Percentiles rank a stretch among this genome's conserved stretches.
These are phyloP conservation scores for Suillus placidus DNA, from an alignment of 768 basidiomycete genomes.

Conservation along the genomic window DNA sequence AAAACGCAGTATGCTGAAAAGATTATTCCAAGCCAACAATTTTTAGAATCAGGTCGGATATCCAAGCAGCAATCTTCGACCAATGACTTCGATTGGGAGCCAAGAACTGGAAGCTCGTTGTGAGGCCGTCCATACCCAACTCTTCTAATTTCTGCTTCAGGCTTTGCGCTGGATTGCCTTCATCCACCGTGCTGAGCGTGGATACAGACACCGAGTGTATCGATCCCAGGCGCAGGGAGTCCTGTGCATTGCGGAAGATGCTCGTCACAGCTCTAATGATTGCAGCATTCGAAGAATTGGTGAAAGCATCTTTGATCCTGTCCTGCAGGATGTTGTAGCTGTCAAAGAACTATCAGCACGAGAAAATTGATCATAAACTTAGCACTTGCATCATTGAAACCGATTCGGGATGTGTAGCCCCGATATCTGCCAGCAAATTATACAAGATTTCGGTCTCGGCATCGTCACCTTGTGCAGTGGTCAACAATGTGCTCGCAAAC, in stretches of 20 bases:
- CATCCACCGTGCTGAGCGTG: conserved; percentile 66
- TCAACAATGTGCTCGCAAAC: conserved; percentile 74
- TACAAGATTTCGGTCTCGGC: conserved; percentile 82
- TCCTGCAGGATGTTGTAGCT: conserved; percentile 82
- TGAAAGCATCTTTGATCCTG: conserved; percentile 70
- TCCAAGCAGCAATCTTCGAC: conserved; percentile 74
- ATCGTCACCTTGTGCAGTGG: conserved; percentile 77
- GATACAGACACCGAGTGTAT: conserved; percentile 58
- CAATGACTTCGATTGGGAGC: conserved; percentile 55
- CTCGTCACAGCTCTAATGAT: conserved; percentile 75
- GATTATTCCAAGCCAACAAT: conserved; percentile 45
- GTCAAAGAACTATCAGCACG: conserved; percentile 11
- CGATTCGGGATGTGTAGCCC: conserved; percentile 67
- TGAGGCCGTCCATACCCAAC: conserved; percentile 72
- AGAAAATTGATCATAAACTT: conserved; percentile 6
- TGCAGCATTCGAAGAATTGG: conserved; percentile 68
- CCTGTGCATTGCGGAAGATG: conserved; percentile 72
- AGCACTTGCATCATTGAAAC: conserved; percentile 69
- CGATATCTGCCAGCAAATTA: conserved; percentile 72
- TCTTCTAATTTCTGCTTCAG: conserved; percentile 65
- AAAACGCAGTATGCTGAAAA: conserved; percentile 9
- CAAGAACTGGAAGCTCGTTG: conserved; percentile 73
- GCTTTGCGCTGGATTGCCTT: conserved; percentile 43
- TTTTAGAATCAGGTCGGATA: conserved; percentile 59
- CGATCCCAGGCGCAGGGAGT: conserved; percentile 44